These are phyloP conservation scores for Purpureocillium takamizusanense DNA, from an alignment of 2,329 filamentous ascomycete species.

Conservation along the genomic window DNA sequence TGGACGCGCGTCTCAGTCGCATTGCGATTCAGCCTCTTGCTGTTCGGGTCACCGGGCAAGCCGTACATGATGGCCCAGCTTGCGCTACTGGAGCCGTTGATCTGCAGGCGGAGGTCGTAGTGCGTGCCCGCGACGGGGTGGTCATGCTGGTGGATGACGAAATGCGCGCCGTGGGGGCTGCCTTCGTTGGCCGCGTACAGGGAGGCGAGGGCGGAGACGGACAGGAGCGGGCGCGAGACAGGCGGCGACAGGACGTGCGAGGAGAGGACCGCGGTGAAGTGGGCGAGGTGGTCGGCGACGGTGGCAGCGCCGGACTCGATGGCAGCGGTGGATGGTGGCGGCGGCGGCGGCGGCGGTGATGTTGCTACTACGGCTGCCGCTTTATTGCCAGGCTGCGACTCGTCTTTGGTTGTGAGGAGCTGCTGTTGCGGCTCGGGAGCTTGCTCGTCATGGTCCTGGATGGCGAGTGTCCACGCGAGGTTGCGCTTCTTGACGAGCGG, in stretches of 20 bases:
- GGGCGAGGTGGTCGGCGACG: conserved; percentile 27
- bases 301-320: conserved; percentile 29
- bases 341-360: too few species aligned
- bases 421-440: background rate
- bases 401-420: too few species aligned
- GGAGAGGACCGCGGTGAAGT: conserved; percentile 26
- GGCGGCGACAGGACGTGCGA: conserved; percentile 14
- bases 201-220: conserved; percentile 22
- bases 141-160: conserved; percentile 66
- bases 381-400: too few species aligned
- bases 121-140: conserved; percentile 60
- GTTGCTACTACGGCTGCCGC: too few species aligned
- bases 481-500: conserved; percentile 39
- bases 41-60: conserved; percentile 48
- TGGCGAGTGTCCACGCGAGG: conserved; percentile 27
- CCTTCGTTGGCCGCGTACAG: conserved; percentile 27
- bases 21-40: conserved; percentile 43
- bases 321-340: conserved; percentile 20
- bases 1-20: conserved; percentile 55
- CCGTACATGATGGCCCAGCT: conserved; percentile 60
- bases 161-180: conserved; percentile 37
- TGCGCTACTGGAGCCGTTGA: conserved; percentile 56
- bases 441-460: background rate
- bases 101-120: conserved; percentile 63
- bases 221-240: conserved; percentile 17